phyloP scores from a whole-genome alignment of 306 rosid genomes.

The Sicyos baderoa region DNA sequence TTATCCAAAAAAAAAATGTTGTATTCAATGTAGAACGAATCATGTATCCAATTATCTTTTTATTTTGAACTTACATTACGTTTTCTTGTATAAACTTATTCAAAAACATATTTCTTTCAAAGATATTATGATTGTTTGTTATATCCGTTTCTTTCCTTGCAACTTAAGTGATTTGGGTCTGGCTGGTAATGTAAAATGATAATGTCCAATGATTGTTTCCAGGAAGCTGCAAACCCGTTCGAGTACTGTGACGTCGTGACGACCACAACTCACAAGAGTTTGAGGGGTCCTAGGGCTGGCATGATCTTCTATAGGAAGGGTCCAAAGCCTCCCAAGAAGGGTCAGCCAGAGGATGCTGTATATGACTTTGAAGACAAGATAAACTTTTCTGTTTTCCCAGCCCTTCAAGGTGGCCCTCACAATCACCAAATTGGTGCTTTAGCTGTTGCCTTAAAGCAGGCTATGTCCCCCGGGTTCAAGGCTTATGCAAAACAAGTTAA shows the following conservation, averaged over 20 bases:
- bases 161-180: neutral
- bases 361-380: slow-evolving; percentile 86
- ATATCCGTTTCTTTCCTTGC: neutral
- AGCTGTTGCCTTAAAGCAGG: slow-evolving; percentile 87
- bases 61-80: neutral
- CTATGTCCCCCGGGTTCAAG: slow-evolving; percentile 63
- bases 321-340: slow-evolving; percentile 89
- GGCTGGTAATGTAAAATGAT: neutral
- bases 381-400: slow-evolving; percentile 86
- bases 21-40: too few relatives aligned
- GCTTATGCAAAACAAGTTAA: slow-evolving; percentile 84
- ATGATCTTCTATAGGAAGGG: slow-evolving; percentile 93
- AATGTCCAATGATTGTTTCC: slow-evolving; percentile 4
- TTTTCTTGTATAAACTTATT: neutral
- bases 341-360: slow-evolving; percentile 77
- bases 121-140: neutral
- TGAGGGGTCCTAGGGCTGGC: slow-evolving; percentile 95
- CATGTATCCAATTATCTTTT: too few relatives aligned
- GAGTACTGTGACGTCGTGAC: slow-evolving; percentile 84
- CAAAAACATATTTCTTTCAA: neutral
- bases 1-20: too few relatives aligned
- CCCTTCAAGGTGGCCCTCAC: slow-evolving; percentile 98
- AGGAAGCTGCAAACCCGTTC: slow-evolving; percentile 86
- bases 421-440: slow-evolving; percentile 96
- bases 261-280: slow-evolving; percentile 89